Conservation (phyloP, 2,329 filamentous ascomycete genomes). For the Knoxdaviesia proteae region DNA sequence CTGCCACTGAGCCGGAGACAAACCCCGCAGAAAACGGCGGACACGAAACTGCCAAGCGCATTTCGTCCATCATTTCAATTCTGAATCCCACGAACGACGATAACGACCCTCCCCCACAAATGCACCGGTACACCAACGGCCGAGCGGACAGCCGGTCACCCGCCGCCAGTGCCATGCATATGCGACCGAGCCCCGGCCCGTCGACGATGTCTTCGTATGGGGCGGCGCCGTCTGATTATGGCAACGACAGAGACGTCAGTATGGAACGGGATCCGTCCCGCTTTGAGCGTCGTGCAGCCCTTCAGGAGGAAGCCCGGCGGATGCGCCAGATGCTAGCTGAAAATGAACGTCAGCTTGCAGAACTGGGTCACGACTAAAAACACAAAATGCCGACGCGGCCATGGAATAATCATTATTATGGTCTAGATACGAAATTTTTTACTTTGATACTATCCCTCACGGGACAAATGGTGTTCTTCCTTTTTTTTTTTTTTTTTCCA, state of each 20-base stretch:
- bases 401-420: no score
- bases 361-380: constrained; percentile 8
- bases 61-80: constrained; percentile 59
- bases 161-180: neutral
- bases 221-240: constrained; percentile 1
- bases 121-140: neutral
- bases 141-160: neutral
- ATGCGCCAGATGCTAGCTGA: constrained; percentile 54
- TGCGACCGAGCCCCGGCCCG: neutral
- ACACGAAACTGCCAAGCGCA: constrained; percentile 32
- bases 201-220: no score
- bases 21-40: constrained; percentile 6
- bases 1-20: constrained; percentile 27
- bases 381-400: neutral
- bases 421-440: no score
- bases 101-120: neutral
- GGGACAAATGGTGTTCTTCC: neutral
- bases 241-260: constrained; percentile 1
- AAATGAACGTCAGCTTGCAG: constrained; percentile 53
- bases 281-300: constrained; percentile 39
- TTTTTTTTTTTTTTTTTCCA: neutral
- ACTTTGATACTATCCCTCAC: no score
- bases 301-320: constrained; percentile 52
- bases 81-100: constrained; percentile 32
- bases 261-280: constrained; percentile 15